Percentiles rank a stretch among this genome's conserved stretches.
phyloP scores from a whole-genome alignment of 1,139 yeast genomes.

The Suhomyces taliae region DNA sequence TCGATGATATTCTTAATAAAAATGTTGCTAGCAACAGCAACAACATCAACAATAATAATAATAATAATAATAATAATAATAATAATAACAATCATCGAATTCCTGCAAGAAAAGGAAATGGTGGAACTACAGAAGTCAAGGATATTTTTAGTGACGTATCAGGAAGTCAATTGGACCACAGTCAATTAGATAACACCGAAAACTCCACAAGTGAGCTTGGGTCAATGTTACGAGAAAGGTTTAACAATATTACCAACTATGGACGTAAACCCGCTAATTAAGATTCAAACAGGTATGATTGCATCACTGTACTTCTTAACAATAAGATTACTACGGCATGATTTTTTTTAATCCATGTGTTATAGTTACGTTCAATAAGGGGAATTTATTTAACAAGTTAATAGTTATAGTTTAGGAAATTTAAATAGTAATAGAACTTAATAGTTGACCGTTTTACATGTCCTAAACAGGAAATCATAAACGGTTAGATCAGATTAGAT shows the following conservation, averaged over 20 bases:
- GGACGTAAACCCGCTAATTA: slow-evolving; percentile 1
- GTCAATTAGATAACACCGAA: slow-evolving; percentile 21
- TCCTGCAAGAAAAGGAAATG: background rate
- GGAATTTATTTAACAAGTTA: too few species aligned
- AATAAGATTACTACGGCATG: too few species aligned
- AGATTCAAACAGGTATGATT: too few species aligned
- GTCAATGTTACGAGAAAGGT: slow-evolving; percentile 29
- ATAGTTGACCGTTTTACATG: too few species aligned
- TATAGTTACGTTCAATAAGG: too few species aligned
- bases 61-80: slow-evolving; percentile 1
- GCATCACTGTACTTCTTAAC: too few species aligned
- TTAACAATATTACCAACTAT: slow-evolving; percentile 23
- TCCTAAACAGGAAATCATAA: background rate
- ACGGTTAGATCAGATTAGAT: too few species aligned
- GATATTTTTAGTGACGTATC: slow-evolving; percentile 17
- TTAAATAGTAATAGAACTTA: too few species aligned
- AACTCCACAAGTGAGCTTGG: slow-evolving; percentile 35
- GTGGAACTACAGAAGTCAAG: slow-evolving; percentile 8
- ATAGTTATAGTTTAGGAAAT: too few species aligned
- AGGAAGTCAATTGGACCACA: slow-evolving; percentile 13
- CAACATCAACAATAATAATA: slow-evolving; percentile 1
- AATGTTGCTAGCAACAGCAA: slow-evolving; percentile 4
- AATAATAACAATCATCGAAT: background rate
- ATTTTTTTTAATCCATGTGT: too few species aligned
- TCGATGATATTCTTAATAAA: slow-evolving; percentile 24